A percentile compares a stretch with the other conserved stretches of the same genome.
phyloP scores from a whole-genome alignment of 345 rosid species.

The Lumnitzera racemosa region DNA sequence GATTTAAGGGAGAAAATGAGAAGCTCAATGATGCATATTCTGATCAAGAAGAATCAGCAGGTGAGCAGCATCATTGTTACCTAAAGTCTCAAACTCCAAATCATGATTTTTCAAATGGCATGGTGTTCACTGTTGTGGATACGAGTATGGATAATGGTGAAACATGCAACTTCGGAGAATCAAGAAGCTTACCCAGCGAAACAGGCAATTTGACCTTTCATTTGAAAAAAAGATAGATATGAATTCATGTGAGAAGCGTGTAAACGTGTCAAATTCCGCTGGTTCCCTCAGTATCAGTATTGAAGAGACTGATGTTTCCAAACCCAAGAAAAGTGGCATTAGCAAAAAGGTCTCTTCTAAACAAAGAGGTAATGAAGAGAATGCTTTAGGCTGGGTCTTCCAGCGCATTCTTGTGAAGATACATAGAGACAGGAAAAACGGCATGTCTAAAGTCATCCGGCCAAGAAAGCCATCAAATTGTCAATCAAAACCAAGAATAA shows the following conservation, averaged over 20 bases:
- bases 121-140: slow-evolving; percentile 39
- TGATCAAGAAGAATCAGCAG: slow-evolving; percentile 14
- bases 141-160: slow-evolving; percentile 29
- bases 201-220: slow-evolving; percentile 12
- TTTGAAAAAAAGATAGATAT: slow-evolving; percentile 21
- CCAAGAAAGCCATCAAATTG: slow-evolving; percentile 10
- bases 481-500: too few relatives aligned
- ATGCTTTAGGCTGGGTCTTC: slow-evolving; percentile 2
- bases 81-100: slow-evolving; percentile 29
- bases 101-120: slow-evolving; percentile 3
- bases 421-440: slow-evolving; percentile 10
- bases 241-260: too few relatives aligned
- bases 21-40: slow-evolving; percentile 7
- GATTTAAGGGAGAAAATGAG: slow-evolving; percentile 18
- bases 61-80: slow-evolving; percentile 23
- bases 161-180: slow-evolving; percentile 25
- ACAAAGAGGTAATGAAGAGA: too few relatives aligned
- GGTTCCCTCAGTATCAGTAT: too few relatives aligned
- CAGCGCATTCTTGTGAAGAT: slow-evolving; percentile 15
- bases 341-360: too few relatives aligned
- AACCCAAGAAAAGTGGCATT: too few relatives aligned
- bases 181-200: slow-evolving; percentile 33
- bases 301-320: too few relatives aligned
- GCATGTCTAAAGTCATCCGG: slow-evolving; percentile 12
- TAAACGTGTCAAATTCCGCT: too few relatives aligned